phyloP scores from a whole-genome alignment of 1,284 basidiomycete genomes.

The Ceratobasidium sp. region DNA sequence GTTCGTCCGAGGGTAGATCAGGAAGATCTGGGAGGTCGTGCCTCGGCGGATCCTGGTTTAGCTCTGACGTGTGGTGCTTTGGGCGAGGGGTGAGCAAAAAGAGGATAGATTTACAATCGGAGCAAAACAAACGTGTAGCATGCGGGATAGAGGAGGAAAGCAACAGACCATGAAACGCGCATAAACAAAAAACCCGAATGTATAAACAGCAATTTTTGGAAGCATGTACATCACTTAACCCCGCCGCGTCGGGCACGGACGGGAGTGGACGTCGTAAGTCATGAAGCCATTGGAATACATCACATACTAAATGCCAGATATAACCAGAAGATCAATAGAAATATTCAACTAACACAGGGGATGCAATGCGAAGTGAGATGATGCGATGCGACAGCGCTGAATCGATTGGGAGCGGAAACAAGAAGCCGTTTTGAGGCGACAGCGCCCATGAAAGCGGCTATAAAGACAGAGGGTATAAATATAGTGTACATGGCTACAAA shows the following conservation, averaged over 20 bases:
- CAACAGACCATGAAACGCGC: neutral
- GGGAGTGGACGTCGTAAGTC: constrained; percentile 5
- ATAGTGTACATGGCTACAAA: neutral
- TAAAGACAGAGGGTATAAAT: constrained; percentile 34
- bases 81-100: constrained; percentile 1
- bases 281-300: constrained; percentile 21
- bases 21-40: constrained; percentile 13
- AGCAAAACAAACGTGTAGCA: constrained; percentile 3
- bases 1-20: neutral
- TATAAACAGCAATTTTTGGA: constrained; percentile 27
- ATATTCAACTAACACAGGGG: constrained; percentile 37
- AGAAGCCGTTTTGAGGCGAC: constrained; percentile 23
- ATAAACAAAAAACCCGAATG: constrained; percentile 15
- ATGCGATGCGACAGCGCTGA: constrained; percentile 34
- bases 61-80: neutral
- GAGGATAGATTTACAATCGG: neutral
- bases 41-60: neutral
- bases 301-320: constrained; percentile 31
- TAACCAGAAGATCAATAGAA: constrained; percentile 22
- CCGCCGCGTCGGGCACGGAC: constrained; percentile 12
- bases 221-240: constrained; percentile 25
- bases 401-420: constrained; percentile 3
- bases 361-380: constrained; percentile 20
- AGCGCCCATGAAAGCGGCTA: constrained; percentile 24
- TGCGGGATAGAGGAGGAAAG: neutral